Base-by-base conservation (phyloP, 2,329 filamentous ascomycete genomes). In the Plenodomus tracheiphilus region DNA sequence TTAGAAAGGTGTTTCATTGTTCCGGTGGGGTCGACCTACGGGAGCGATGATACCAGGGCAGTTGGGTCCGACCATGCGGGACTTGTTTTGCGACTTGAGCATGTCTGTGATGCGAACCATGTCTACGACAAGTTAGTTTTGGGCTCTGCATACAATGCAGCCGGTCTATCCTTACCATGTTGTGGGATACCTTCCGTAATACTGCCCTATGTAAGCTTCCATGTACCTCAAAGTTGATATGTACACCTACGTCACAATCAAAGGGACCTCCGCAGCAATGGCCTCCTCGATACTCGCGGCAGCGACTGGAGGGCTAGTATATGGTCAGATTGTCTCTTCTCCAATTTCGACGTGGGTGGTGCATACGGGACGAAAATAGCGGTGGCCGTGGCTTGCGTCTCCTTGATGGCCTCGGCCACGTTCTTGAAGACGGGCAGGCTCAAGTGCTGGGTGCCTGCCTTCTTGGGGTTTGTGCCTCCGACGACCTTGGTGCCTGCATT, bases 51-150 rank as follows among this genome's bases (percentile, higher is more conserved):
- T 93, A 75, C 93, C 94, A 59, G 94, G 94, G 82, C 94, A 99
- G 83, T 97, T 99, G 71, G 93, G 93, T 64, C 93, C 93, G 56
- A 97, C 91, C 69, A 99, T 84, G 73, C 94, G 89, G 63, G 93
- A 97, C 85, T 97, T 97, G 82, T 80, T 86, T 81, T 99, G 94
- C 47, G 92, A 90, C 85, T 97, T 97, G 74, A 99, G 85, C 76
- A 97, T 96, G 75, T 91, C 86, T 74, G 94, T 97, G 77, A 97
- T 96, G 79, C 93, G 91, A 68, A 97, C 91, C 94, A 99, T 99
- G 80, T 99, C 91, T 94, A 45, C 53, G 39, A 42, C 16, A 16
- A 15, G 32, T 71, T 37, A 72, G 67, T 28, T 19, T 39, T 25
- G 13, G 11, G 13, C 32, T 11, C 20, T 4, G 20, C 2, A 1